A percentile compares a stretch with the other conserved stretches of the same genome.
Evolutionary conservation across 768 basidiomycete species (phyloP).

Genomic region (Cystofilobasidium macerans): DNA sequence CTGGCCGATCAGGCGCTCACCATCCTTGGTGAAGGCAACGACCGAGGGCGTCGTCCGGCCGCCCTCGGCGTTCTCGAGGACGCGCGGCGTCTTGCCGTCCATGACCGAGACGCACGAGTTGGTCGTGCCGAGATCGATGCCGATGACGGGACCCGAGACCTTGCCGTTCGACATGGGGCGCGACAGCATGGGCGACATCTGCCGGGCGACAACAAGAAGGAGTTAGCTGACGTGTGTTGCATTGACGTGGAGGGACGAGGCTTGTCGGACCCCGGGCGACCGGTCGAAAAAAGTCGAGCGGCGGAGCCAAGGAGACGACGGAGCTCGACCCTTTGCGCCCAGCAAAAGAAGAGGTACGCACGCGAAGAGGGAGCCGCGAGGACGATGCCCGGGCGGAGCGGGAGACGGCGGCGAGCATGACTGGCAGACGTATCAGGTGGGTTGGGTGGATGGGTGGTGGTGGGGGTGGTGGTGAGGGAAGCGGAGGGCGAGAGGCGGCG

Average conservation of each 20-base stretch:
- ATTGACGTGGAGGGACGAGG: neutral
- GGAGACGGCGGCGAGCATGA: constrained; percentile 18
- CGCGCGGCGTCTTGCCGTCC: constrained; percentile 89
- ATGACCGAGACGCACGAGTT: constrained; percentile 67
- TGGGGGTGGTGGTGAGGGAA: neutral
- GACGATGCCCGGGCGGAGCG: constrained; percentile 22
- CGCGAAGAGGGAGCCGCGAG: constrained; percentile 17
- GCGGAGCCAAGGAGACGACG: neutral
- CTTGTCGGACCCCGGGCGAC: too few species aligned
- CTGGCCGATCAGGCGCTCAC: constrained; percentile 88
- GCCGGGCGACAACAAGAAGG: neutral
- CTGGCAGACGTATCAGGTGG: neutral
- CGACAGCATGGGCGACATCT: neutral
- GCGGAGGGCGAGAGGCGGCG: too few species aligned
- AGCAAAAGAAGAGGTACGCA: neutral
- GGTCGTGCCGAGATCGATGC: constrained; percentile 82
- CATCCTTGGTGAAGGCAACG: constrained; percentile 96
- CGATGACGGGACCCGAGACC: constrained; percentile 78
- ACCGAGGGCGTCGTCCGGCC: constrained; percentile 96
- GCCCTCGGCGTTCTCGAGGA: constrained; percentile 96
- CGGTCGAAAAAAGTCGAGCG: neutral
- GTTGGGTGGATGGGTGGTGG: neutral
- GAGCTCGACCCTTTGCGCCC: neutral
- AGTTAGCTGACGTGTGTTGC: too few species aligned
- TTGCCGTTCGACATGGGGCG: constrained; percentile 41